phyloP scores from a whole-genome alignment of 805 yeast species.

The Yarrowia sp. region DNA sequence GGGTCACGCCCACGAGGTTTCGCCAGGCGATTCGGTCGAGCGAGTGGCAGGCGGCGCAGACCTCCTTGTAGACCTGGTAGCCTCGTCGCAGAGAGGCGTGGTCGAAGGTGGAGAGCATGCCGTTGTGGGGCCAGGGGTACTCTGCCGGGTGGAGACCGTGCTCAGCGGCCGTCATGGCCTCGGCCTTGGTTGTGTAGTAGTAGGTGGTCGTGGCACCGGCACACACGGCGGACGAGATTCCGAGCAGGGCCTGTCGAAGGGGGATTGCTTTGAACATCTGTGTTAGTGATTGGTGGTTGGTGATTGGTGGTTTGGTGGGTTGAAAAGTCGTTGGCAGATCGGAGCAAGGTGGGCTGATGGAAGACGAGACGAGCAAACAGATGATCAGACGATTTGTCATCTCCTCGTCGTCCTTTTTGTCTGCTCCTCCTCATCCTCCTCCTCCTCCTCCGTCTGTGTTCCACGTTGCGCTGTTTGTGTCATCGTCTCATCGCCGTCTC shows the following conservation, averaged over 20 bases:
- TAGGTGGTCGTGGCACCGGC: constrained; percentile 67
- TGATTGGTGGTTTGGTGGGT: neutral
- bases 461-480: too few species aligned
- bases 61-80: constrained; percentile 97
- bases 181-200: constrained; percentile 81
- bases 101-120: constrained; percentile 81
- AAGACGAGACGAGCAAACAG: too few species aligned
- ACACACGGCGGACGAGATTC: constrained; percentile 25
- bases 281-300: neutral
- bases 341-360: too few species aligned
- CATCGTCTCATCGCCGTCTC: too few species aligned
- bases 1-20: constrained; percentile 94
- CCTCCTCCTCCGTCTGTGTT: neutral
- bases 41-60: constrained; percentile 98
- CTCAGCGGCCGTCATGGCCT: constrained; percentile 98
- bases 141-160: constrained; percentile 97
- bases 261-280: constrained; percentile 27
- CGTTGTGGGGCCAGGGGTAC: constrained; percentile 90
- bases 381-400: too few species aligned
- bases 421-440: neutral
- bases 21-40: constrained; percentile 98
- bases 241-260: constrained; percentile 28
- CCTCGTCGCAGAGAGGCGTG: constrained; percentile 98
- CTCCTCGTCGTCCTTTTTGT: too few species aligned
- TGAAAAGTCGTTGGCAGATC: too few species aligned